phyloP scores from a whole-genome alignment of 83 land plant genomes.

The Picea engelmannii region DNA sequence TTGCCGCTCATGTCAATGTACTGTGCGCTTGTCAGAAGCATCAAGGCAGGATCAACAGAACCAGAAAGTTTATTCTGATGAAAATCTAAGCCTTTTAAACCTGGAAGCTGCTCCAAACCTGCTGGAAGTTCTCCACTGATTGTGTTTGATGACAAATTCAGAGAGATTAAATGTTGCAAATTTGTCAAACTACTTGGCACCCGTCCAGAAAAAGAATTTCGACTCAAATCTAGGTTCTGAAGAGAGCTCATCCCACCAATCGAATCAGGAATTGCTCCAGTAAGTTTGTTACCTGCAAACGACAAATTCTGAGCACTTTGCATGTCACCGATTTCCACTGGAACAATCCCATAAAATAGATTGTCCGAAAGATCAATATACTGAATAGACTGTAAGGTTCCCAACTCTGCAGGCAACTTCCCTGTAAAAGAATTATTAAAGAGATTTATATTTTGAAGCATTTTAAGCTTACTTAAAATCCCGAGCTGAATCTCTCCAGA shows the following conservation, averaged over 20 bases:
- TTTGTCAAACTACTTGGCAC: constrained; percentile 48
- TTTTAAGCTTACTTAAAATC: constrained; percentile 64
- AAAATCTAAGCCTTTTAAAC: constrained; percentile 53
- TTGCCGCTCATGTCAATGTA: constrained; percentile 76
- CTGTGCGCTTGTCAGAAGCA: constrained; percentile 42
- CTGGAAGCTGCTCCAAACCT: constrained; percentile 44
- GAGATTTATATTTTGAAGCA: constrained; percentile 58
- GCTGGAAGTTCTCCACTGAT: constrained; percentile 46
- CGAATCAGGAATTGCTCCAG: constrained; percentile 53
- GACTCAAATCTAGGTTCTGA: constrained; percentile 61
- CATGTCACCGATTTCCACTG: constrained; percentile 47
- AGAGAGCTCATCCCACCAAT: constrained; percentile 56
- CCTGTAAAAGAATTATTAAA: constrained; percentile 68
- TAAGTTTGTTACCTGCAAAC: constrained; percentile 64
- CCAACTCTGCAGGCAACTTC: constrained; percentile 43
- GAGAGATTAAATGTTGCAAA: constrained; percentile 43
- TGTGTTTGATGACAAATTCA: constrained; percentile 64
- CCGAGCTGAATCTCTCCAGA: constrained; percentile 54
- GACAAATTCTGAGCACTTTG: constrained; percentile 55
- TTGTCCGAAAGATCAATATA: constrained; percentile 64
- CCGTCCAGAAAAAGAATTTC: constrained; percentile 61
- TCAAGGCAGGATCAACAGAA: constrained; percentile 40
- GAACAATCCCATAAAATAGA: constrained; percentile 55
- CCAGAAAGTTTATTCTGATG: constrained; percentile 68
- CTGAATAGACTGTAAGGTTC: constrained; percentile 44